Percentiles rank a stretch among this genome's conserved stretches.
Evolutionary conservation across 176 grass and related monocot species (phyloP).

Genomic region (Carex myosuroides): DNA sequence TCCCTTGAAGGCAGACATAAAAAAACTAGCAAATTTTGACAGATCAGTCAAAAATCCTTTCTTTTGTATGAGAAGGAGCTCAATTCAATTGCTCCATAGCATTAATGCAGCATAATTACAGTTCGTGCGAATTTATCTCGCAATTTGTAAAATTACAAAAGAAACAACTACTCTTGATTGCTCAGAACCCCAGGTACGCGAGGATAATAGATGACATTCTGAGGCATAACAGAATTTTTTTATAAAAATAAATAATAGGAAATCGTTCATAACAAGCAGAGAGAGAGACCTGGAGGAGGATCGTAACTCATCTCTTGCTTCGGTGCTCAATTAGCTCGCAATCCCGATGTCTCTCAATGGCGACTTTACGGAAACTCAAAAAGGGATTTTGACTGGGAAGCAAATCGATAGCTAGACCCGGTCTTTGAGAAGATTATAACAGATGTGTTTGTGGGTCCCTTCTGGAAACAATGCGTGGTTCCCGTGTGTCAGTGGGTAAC

Average conservation of each 20-base stretch:
- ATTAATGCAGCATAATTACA: background rate
- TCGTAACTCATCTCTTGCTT: conserved; percentile 10
- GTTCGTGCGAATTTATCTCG: background rate
- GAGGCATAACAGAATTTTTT: background rate
- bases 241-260: background rate
- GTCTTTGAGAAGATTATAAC: background rate
- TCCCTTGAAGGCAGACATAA: background rate
- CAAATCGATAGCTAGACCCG: background rate
- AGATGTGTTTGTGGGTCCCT: background rate
- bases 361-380: background rate
- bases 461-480: background rate
- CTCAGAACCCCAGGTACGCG: background rate
- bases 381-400: background rate
- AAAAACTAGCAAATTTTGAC: background rate
- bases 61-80: background rate
- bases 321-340: background rate
- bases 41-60: background rate
- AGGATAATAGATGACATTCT: background rate
- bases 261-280: background rate
- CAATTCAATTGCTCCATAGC: background rate
- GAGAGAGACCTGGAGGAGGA: conserved; percentile 20
- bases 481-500: background rate
- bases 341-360: background rate
- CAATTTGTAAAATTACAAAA: background rate
- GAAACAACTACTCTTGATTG: background rate